A percentile compares a stretch with the other conserved stretches of the same genome.
Evolutionary conservation across 192 early-diverging fungal genomes (phyloP).

Genomic region (Irineochytrium annulatum): DNA sequence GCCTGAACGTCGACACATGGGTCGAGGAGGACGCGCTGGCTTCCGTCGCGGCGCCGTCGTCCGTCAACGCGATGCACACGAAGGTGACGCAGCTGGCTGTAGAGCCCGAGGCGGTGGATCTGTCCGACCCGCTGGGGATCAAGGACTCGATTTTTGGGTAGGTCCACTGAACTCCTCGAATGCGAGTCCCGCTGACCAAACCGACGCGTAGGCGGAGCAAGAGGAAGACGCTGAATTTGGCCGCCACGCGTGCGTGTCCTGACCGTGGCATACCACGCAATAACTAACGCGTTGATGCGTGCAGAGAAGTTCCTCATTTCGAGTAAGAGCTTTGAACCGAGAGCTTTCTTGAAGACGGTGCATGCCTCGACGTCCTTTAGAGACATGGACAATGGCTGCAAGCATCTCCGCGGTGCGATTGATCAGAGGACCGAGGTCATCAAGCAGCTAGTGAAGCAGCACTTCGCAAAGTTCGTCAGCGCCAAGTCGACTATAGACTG

Average conservation of each 20-base stretch:
- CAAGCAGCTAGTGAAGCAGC: constrained; percentile 85
- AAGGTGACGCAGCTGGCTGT: no score
- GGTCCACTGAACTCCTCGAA: neutral
- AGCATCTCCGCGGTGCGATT: constrained; percentile 65
- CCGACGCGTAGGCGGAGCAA: constrained; percentile 1
- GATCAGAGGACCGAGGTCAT: constrained; percentile 80
- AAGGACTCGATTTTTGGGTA: constrained; percentile 35
- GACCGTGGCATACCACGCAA: neutral
- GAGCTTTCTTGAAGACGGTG: constrained; percentile 72
- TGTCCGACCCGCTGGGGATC: constrained; percentile 45
- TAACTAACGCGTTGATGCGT: neutral
- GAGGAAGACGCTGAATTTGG: constrained; percentile 17
- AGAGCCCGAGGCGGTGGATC: constrained; percentile 28
- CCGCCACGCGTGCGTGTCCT: neutral
- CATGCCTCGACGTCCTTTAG: constrained; percentile 82
- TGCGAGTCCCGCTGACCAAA: neutral
- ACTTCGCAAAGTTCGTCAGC: constrained; percentile 95
- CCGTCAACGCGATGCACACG: no score
- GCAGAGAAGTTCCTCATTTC: constrained; percentile 41
- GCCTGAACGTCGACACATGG: no score
- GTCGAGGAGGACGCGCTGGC: no score
- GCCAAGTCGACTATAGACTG: constrained; percentile 94
- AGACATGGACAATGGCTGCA: constrained; percentile 74
- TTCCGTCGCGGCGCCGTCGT: no score
- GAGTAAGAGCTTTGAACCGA: constrained; percentile 61